Percentiles rank a stretch among this genome's conserved stretches.
Conservation (phyloP, 2,329 filamentous ascomycete genomes). For the Fusarium tricinctum region DNA sequence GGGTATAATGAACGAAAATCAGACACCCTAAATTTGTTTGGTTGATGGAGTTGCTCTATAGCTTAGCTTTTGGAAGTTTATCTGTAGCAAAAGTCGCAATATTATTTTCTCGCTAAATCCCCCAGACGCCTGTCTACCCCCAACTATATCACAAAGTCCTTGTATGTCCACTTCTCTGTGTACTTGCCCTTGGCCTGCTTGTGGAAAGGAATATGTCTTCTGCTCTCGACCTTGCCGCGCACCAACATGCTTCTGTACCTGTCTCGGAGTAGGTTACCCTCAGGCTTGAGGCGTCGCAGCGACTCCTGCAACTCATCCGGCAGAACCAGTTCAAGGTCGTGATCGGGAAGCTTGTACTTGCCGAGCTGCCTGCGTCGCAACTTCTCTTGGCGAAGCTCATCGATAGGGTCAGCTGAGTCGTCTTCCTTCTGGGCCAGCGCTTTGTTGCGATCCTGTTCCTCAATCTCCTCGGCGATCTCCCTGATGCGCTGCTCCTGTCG, state of each 20-base stretch:
- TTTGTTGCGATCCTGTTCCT: conserved; percentile 67
- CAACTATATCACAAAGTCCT: conserved; percentile 77
- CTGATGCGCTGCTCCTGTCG: conserved; percentile 80
- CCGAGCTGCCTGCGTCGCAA: conserved; percentile 81
- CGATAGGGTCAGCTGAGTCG: conserved; percentile 61
- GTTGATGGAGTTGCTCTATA: conserved; percentile 5
- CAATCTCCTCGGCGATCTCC: conserved; percentile 75
- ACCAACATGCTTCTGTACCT: conserved; percentile 90
- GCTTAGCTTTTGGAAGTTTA: neutral
- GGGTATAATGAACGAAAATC: neutral
- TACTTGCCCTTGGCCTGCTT: conserved; percentile 85
- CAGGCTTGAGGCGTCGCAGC: conserved; percentile 85
- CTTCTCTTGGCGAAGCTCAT: conserved; percentile 72
- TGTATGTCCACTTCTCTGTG: conserved; percentile 98
- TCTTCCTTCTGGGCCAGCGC: conserved; percentile 60
- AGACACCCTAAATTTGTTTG: neutral
- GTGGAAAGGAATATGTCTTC: conserved; percentile 82
- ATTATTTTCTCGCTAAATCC: conserved; percentile 44
- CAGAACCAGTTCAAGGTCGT: conserved; percentile 83
- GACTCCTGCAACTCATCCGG: conserved; percentile 88
- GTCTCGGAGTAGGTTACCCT: conserved; percentile 95
- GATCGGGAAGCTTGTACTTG: conserved; percentile 80
- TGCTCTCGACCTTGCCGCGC: conserved; percentile 87
- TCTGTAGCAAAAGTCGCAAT: conserved; percentile 29
- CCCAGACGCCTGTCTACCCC: conserved; percentile 27